phyloP scores from a whole-genome alignment of 768 basidiomycete genomes.

The Lactarius quietus region DNA sequence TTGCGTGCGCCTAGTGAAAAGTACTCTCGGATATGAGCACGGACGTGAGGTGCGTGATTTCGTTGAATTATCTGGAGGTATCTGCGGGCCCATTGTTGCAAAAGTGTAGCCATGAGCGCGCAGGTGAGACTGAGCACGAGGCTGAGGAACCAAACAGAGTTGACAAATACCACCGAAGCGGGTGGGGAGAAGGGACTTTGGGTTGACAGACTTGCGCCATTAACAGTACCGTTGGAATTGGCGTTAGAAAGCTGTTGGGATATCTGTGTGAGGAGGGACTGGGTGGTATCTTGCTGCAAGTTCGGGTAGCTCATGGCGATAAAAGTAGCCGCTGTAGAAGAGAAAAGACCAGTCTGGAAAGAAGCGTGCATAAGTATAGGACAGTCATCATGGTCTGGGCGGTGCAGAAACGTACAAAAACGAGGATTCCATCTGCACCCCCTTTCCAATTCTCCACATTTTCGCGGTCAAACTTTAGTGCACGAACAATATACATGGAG shows the following conservation, averaged over 20 bases:
- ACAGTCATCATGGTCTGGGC: neutral
- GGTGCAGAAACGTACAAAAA: conserved; percentile 1
- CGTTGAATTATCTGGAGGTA: conserved; percentile 10
- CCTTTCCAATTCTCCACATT: conserved; percentile 16
- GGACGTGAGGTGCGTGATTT: neutral
- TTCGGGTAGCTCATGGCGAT: neutral
- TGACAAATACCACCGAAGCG: neutral
- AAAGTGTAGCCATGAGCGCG: conserved; percentile 11
- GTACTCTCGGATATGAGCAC: neutral
- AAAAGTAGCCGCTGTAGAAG: conserved; percentile 1
- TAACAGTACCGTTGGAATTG: neutral
- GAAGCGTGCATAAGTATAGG: neutral
- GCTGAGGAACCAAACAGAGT: conserved; percentile 14
- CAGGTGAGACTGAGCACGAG: neutral
- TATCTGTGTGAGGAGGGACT: conserved; percentile 15
- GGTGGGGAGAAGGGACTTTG: neutral
- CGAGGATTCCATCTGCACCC: conserved; percentile 9
- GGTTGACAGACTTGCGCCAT: neutral
- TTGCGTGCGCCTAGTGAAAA: neutral
- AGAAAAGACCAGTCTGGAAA: conserved; percentile 13
- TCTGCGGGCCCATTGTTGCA: conserved; percentile 15
- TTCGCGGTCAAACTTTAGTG: neutral
- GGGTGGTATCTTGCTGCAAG: conserved; percentile 5
- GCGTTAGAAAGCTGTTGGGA: conserved; percentile 6
- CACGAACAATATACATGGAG: neutral